phyloP scores from a whole-genome alignment of 2,329 filamentous ascomycete genomes.

The Fragosphaeria purpurea region DNA sequence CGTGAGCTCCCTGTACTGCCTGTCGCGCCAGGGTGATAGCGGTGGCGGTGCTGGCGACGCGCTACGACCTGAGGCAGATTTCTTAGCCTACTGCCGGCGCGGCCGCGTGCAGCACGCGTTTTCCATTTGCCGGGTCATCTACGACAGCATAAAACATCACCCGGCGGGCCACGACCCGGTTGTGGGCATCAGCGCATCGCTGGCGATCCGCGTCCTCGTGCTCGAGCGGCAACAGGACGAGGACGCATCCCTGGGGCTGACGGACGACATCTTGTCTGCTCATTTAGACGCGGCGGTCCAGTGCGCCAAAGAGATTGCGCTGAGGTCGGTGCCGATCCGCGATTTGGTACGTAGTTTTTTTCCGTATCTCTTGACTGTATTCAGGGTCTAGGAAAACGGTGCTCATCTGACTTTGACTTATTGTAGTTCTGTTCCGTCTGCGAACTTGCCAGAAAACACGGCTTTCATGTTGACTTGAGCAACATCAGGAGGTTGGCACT shows the following conservation, averaged over 20 bases:
- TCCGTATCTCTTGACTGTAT: too few relatives aligned
- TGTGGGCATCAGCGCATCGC: constrained; percentile 2
- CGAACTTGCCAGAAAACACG: constrained; percentile 1
- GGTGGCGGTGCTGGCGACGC: neutral
- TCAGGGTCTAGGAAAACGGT: too few relatives aligned
- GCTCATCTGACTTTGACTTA: too few relatives aligned
- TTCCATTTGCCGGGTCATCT: constrained; percentile 2
- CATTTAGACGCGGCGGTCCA: neutral
- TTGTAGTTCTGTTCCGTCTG: constrained; percentile 3
- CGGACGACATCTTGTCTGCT: neutral
- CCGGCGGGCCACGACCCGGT: constrained; percentile 1
- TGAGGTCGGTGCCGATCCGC: constrained; percentile 3
- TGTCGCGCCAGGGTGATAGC: neutral
- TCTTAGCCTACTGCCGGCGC: neutral
- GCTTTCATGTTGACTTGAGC: neutral
- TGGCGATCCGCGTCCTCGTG: neutral
- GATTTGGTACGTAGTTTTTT: neutral
- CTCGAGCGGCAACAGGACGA: constrained; percentile 1
- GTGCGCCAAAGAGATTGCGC: constrained; percentile 4
- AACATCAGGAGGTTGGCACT: neutral
- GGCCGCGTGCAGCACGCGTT: constrained; percentile 3
- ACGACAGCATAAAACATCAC: constrained; percentile 1
- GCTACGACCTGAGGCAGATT: neutral
- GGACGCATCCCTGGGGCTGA: constrained; percentile 1
- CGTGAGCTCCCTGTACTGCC: neutral